A percentile compares a stretch with the other conserved stretches of the same genome.
These are phyloP conservation scores for Lagerstroemia speciosa DNA, from an alignment of 345 rosid species.

Conservation along the genomic window DNA sequence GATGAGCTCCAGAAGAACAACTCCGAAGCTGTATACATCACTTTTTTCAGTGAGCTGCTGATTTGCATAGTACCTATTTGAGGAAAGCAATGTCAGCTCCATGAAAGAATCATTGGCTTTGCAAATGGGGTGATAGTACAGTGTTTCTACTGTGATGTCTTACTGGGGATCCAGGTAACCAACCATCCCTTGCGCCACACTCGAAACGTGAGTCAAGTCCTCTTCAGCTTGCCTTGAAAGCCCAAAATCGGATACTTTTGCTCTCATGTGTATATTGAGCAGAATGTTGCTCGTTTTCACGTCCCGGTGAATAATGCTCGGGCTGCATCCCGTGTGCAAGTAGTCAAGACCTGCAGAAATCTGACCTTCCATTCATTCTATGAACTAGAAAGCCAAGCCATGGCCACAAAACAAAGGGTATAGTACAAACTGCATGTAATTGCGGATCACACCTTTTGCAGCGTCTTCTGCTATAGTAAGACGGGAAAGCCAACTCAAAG, in stretches of 20 bases:
- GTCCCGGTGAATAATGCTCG: conserved; percentile 91
- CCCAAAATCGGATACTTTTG: conserved; percentile 94
- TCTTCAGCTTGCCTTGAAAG: conserved; percentile 95
- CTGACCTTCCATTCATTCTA: conserved; percentile 25
- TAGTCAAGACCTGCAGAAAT: conserved; percentile 83
- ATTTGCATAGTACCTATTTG: conserved; percentile 71
- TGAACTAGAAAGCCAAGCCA: neutral
- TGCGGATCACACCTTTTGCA: conserved; percentile 57
- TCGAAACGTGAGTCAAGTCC: conserved; percentile 82
- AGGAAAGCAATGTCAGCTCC: neutral
- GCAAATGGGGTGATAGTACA: neutral
- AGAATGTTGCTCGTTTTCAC: conserved; percentile 95
- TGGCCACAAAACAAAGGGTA: neutral
- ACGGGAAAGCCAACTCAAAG: conserved; percentile 65
- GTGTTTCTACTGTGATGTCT: conserved; percentile 9
- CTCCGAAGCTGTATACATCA: conserved; percentile 96
- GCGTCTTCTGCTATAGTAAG: conserved; percentile 82
- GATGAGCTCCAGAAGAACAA: conserved; percentile 84
- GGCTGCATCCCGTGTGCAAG: conserved; percentile 92
- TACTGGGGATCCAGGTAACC: conserved; percentile 99
- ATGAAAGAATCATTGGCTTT: neutral
- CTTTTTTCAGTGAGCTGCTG: conserved; percentile 93
- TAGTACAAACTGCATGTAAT: conserved; percentile 4
- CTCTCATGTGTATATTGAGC: conserved; percentile 84
- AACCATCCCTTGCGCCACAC: conserved; percentile 86